These are phyloP conservation scores for Wickerhamiella sergipiensis DNA, from an alignment of 805 yeast species.

Conservation along the genomic window DNA sequence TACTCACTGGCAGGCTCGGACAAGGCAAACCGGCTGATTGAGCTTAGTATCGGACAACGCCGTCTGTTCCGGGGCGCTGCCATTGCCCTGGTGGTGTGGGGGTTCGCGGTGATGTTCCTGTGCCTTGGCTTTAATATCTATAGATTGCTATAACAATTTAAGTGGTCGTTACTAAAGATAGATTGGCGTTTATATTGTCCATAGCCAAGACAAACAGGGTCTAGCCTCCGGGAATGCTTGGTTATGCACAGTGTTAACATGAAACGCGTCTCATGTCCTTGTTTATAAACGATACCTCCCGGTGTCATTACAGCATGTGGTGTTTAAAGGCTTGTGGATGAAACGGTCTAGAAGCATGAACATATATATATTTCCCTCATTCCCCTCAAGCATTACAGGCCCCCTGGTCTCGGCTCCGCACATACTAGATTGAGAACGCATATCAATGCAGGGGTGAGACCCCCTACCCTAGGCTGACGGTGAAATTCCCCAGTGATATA, in stretches of 20 bases:
- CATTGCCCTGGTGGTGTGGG: constrained; percentile 49
- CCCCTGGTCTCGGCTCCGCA: not conserved
- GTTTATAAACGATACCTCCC: not conserved
- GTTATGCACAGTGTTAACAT: not conserved
- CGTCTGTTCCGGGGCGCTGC: constrained; percentile 29
- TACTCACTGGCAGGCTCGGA: constrained; percentile 46
- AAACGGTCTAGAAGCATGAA: too few relatives aligned
- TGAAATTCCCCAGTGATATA: not conserved
- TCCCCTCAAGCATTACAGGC: not conserved
- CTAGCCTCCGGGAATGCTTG: not conserved
- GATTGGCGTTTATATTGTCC: too few relatives aligned
- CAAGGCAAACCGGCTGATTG: constrained; percentile 11
- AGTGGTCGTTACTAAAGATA: too few relatives aligned
- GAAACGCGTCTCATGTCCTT: not conserved
- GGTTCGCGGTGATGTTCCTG: constrained; percentile 54
- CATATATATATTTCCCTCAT: too few relatives aligned
- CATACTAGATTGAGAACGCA: not conserved
- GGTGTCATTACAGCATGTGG: too few relatives aligned
- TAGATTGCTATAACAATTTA: not conserved
- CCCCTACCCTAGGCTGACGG: not conserved
- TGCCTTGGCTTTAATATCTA: constrained; percentile 33
- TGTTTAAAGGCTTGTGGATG: too few relatives aligned
- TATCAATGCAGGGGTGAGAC: not conserved
- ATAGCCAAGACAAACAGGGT: not conserved
- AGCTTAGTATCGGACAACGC: constrained; percentile 4